Evolutionary conservation across 331 rosid genomes (phyloP), one percentile per base, ranked within the genome.

Genomic region (Quercus tomentella): DNA sequence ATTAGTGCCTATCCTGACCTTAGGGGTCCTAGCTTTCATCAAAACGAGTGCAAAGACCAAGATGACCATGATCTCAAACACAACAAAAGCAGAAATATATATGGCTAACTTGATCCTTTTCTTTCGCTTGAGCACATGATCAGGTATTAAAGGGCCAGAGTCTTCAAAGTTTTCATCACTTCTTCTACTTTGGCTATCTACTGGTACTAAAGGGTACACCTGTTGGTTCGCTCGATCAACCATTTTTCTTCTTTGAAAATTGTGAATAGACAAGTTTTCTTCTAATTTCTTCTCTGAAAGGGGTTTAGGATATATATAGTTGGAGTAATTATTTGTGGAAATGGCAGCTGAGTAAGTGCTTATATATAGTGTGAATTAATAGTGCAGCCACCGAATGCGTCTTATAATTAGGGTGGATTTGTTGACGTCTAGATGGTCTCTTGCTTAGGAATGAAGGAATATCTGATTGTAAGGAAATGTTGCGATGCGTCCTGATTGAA

Each of bases 81-180:
- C 80, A 30, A 75, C n/a, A 31, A 75, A 80, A 56, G 76, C 35
- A 57, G 22, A 61, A 2, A 75, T 58, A 30, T 75, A 75, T 2
- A 54, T 62, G 28, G 68, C 61, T 56, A 77, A 58, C 56, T 76
- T 81, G 58, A n/a, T 70, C 63, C 54, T 76, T 80, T 81, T 81
- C 84, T 70, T 70, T 72, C 81, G 73, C 49, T 54, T 51, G 9
- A 76, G 73, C 84, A 57, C 84, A 3, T 49, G 49, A 9, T 41
- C 55, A 49, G 55, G 17, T 14, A 4, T 11, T 28, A 3, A 18
- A 45, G 51, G 3, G 56, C 21, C n/a, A 10, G 76, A 67, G 12
- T 41, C 49, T 41, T 41, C 49, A 2, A 41, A 0, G 14, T 41
- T 41, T 41, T 41, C 49, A 41, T 41, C 49, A 41, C 49, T 41